Conservation (phyloP, 257 asterid species). For the Petunia axillaris region DNA sequence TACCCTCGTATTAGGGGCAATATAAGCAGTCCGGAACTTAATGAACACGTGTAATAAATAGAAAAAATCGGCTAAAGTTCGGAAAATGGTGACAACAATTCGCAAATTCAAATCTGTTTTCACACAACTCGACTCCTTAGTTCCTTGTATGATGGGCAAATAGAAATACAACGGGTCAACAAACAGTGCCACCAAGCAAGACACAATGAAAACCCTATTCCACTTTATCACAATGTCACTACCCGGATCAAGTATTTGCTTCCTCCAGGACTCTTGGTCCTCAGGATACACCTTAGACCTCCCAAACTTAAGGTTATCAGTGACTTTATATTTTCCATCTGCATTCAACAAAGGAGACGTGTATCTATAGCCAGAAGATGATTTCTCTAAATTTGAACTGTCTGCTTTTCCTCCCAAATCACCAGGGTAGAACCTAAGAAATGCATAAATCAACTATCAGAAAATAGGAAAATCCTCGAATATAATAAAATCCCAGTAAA, state of each 20-base stretch:
- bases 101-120: conserved; percentile 74
- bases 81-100: conserved; percentile 76
- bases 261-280: conserved; percentile 58
- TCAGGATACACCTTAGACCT: conserved; percentile 60
- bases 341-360: conserved; percentile 43
- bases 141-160: conserved; percentile 79
- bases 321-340: conserved; percentile 51
- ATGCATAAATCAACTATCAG: conserved; percentile 34
- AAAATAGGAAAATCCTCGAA: conserved; percentile 32
- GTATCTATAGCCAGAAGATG: conserved; percentile 48
- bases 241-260: conserved; percentile 85
- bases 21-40: conserved; percentile 91
- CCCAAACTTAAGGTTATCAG: conserved; percentile 55
- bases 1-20: conserved; percentile 90
- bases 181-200: conserved; percentile 84
- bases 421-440: conserved; percentile 72
- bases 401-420: conserved; percentile 63
- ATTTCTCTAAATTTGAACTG: conserved; percentile 46
- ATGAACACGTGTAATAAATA: conserved; percentile 77
- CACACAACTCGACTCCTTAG: conserved; percentile 61
- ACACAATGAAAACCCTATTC: conserved; percentile 85
- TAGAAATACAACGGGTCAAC: conserved; percentile 86
- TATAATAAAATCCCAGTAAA: background rate
- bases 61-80: conserved; percentile 86
- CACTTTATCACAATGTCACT: conserved; percentile 86